These are phyloP conservation scores for Saturnispora dispora DNA, from an alignment of 805 yeast genomes.

Conservation along the genomic window DNA sequence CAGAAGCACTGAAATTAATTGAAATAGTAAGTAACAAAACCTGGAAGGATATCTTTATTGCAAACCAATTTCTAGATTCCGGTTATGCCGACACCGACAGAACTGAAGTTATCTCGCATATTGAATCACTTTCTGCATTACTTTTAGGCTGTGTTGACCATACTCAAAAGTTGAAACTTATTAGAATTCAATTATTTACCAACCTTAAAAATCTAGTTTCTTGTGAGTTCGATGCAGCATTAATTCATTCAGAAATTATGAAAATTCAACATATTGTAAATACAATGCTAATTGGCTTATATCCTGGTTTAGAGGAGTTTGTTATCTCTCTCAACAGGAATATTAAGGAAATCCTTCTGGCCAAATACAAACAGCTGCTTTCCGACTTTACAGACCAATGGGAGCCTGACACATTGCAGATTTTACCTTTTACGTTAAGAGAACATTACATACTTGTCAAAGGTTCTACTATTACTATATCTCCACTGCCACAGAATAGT, in stretches of 20 bases:
- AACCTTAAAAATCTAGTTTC: not conserved
- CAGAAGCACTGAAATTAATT: not conserved
- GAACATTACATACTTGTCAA: slow-evolving; percentile 31
- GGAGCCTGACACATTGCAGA: slow-evolving; percentile 18
- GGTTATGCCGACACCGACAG: not conserved
- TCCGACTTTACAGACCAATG: slow-evolving; percentile 3
- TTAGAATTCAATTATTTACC: not conserved
- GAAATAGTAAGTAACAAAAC: not conserved
- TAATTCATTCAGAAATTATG: not conserved
- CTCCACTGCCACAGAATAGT: slow-evolving; percentile 34
- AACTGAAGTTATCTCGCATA: not conserved
- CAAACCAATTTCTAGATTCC: not conserved
- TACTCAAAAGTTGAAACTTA: slow-evolving; percentile 2
- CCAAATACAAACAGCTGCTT: slow-evolving; percentile 20
- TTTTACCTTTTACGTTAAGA: not conserved
- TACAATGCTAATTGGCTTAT: slow-evolving; percentile 2
- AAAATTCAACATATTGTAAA: slow-evolving; percentile 1
- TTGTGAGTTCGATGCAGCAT: not conserved
- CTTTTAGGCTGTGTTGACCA: not conserved
- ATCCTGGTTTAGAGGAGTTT: slow-evolving; percentile 25
- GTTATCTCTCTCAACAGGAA: slow-evolving; percentile 28
- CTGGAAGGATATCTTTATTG: slow-evolving; percentile 2
- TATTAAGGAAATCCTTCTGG: slow-evolving; percentile 22
- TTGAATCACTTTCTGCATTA: not conserved
- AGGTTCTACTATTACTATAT: slow-evolving; percentile 29